Percentiles rank a stretch among this genome's conserved stretches.
Evolutionary conservation across 2,329 filamentous ascomycete genomes (phyloP).

Genomic region (Epichloe elymi): DNA sequence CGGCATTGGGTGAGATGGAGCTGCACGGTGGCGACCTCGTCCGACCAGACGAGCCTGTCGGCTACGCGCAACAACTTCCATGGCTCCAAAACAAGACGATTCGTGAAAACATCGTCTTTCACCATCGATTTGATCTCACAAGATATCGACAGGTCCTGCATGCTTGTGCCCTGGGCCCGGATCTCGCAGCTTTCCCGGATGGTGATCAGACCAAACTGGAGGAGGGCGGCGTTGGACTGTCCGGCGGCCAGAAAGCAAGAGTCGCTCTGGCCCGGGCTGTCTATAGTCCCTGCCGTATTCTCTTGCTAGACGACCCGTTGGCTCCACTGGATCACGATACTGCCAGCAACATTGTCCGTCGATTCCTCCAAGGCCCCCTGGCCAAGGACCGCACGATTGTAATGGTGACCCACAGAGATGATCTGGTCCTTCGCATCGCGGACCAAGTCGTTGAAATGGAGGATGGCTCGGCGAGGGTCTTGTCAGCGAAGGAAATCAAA

Average conservation of each 20-base stretch:
- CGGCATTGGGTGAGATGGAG: slow-evolving; percentile 52
- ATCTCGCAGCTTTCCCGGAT: slow-evolving; percentile 41
- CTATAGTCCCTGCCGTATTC: slow-evolving; percentile 42
- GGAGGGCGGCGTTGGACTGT: slow-evolving; percentile 49
- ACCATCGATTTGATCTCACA: slow-evolving; percentile 36
- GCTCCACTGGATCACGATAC: slow-evolving; percentile 51
- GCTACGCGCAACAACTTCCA: slow-evolving; percentile 46
- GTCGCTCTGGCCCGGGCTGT: slow-evolving; percentile 50
- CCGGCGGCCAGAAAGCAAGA: slow-evolving; percentile 49
- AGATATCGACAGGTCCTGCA: slow-evolving; percentile 48
- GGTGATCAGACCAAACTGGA: slow-evolving; percentile 48
- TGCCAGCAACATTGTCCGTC: slow-evolving; percentile 47
- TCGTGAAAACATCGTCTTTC: slow-evolving; percentile 51
- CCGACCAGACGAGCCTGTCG: slow-evolving; percentile 36
- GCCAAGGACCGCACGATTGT: slow-evolving; percentile 54
- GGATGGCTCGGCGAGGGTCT: slow-evolving; percentile 41
- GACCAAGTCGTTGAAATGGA: slow-evolving; percentile 60
- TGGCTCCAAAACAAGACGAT: slow-evolving; percentile 56
- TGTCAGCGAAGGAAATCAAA: slow-evolving; percentile 32
- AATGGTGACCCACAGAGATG: slow-evolving; percentile 70
- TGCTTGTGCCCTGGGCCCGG: slow-evolving; percentile 43
- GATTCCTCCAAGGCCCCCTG: slow-evolving; percentile 45
- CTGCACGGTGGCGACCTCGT: slow-evolving; percentile 38
- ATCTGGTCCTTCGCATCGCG: slow-evolving; percentile 61
- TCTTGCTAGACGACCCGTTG: slow-evolving; percentile 50